Percentiles rank a stretch among this genome's conserved stretches.
phyloP scores from a whole-genome alignment of 2,329 filamentous ascomycete species.

The Trichoderma sp. region DNA sequence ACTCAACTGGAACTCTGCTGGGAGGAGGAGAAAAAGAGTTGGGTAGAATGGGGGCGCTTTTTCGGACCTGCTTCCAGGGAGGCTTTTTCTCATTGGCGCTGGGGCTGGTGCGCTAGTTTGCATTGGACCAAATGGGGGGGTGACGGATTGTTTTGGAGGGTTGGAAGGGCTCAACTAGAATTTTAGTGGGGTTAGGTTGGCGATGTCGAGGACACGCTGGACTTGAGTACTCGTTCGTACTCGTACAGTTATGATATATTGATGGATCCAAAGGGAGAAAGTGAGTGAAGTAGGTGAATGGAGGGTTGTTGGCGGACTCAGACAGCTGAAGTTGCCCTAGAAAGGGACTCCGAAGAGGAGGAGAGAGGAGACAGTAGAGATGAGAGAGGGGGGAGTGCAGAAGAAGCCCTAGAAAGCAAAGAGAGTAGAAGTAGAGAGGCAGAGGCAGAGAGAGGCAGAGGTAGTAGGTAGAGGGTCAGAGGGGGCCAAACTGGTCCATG shows the following conservation, averaged over 20 bases:
- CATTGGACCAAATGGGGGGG: background rate
- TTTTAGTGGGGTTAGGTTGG: background rate
- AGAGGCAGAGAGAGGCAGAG: background rate
- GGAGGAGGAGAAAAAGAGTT: background rate
- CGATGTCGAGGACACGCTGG: no score
- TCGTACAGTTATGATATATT: background rate
- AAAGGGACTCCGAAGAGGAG: background rate
- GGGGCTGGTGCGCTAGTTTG: background rate
- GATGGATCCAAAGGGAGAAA: background rate
- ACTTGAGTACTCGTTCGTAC: background rate
- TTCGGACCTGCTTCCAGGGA: conserved; percentile 6
- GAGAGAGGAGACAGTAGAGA: no score
- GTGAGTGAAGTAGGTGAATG: background rate
- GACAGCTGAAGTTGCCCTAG: background rate
- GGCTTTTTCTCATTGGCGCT: background rate
- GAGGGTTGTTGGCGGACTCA: background rate
- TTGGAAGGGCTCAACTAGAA: background rate
- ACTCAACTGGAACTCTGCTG: background rate
- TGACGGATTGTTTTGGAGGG: conserved; percentile 1
- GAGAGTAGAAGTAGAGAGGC: background rate
- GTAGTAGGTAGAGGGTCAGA: background rate
- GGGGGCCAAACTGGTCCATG: background rate
- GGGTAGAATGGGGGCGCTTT: background rate
- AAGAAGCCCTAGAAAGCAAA: background rate
- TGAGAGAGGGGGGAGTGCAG: no score